Evolutionary conservation across 108 stramenopile species (phyloP).

Genomic region (Pseudonitzschia delicatissima): DNA sequence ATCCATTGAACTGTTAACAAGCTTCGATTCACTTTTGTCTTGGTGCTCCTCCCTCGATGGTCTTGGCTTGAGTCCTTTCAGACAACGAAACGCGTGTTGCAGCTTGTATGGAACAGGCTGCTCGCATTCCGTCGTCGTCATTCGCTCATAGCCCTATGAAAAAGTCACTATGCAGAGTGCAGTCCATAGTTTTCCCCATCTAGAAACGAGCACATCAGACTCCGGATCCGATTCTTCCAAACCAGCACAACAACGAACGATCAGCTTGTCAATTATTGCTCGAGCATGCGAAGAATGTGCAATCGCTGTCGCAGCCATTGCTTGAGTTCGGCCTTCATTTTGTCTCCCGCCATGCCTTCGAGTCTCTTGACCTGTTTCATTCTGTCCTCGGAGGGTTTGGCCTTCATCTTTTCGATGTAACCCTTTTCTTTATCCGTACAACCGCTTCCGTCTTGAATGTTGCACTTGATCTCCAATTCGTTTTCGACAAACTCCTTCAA

Average conservation of each 20-base stretch:
- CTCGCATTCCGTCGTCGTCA: conserved; percentile 15
- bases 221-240: no score
- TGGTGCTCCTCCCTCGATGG: background rate
- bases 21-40: background rate
- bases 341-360: conserved; percentile 40
- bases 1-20: background rate
- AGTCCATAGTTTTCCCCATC: background rate
- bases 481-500: conserved; percentile 54
- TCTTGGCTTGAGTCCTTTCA: conserved; percentile 3
- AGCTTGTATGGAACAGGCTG: background rate
- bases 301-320: conserved; percentile 40
- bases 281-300: conserved; percentile 33
- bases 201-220: background rate
- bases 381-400: conserved; percentile 39
- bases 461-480: conserved; percentile 58
- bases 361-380: conserved; percentile 41
- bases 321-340: conserved; percentile 54
- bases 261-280: background rate
- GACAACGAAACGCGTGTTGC: conserved; percentile 1
- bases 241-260: no score
- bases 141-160: conserved; percentile 9
- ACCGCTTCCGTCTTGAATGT: conserved; percentile 29
- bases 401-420: conserved; percentile 58
- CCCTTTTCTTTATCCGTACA: conserved; percentile 51
- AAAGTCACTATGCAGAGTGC: background rate